phyloP scores from a whole-genome alignment of 179 eudicot species.

The Spergularia azorica region DNA sequence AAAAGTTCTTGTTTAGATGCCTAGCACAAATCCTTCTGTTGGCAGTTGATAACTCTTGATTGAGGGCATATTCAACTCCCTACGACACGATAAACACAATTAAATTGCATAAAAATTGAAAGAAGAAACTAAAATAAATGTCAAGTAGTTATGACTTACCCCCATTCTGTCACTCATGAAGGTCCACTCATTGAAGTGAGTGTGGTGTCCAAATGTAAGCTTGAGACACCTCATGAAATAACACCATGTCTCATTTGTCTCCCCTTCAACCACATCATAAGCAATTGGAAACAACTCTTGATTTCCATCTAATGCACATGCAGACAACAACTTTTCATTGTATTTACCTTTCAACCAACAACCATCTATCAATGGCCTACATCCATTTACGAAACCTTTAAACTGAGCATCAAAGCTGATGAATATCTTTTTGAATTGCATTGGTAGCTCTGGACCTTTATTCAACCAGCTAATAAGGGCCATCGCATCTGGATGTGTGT shows the following conservation, averaged over 20 bases:
- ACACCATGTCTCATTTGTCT: background rate
- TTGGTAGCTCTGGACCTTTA: background rate
- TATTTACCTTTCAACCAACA: background rate
- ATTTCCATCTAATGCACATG: background rate
- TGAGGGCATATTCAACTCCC: background rate
- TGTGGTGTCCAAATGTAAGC: background rate
- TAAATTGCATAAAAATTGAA: too few relatives aligned
- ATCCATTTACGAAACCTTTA: background rate
- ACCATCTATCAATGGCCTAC: background rate
- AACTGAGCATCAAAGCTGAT: background rate
- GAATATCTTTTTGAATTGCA: background rate
- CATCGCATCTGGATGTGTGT: background rate
- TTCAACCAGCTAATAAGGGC: background rate
- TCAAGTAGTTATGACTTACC: background rate
- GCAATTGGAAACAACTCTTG: background rate
- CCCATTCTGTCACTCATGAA: background rate
- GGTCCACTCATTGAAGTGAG: background rate
- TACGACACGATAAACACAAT: too few relatives aligned
- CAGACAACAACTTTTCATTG: background rate
- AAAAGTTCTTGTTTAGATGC: background rate
- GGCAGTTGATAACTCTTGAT: background rate
- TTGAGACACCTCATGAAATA: background rate
- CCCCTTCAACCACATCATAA: background rate
- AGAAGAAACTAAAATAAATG: too few relatives aligned
- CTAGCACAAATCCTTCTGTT: background rate